Evolutionary conservation across 2,329 filamentous ascomycete species (phyloP), one percentile per base, ranked within the genome.

Genomic region (Hypoxylon sp.): DNA sequence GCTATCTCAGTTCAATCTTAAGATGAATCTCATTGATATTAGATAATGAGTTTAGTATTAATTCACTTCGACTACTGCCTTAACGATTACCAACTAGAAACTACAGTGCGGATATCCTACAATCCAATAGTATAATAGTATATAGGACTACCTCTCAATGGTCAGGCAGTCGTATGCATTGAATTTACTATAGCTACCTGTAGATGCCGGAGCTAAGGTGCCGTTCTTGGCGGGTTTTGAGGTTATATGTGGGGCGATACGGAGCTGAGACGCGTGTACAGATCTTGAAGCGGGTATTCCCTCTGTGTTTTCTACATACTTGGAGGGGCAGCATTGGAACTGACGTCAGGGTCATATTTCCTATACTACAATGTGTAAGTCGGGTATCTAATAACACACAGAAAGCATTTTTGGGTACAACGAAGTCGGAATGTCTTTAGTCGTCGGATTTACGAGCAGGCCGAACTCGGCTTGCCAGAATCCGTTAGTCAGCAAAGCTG

Each of bases 401-500:
- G 17, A 43, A 21, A 43, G 38, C n/a, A 4, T 2, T 43, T 21
- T 21, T 21, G 17, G 38, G 17, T 4, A 3, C 7, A 19, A 43
- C 38, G 19, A 21, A 21, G 34, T 34, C 36, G 25, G 28, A 53
- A 48, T 52, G 49, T 34, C 23, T 23, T 3, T 45, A 19, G 10
- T n/a, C 11, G 34, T 46, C n/a, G n/a, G 17, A 49, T 41, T 62
- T 46, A 14, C 52, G 38, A 43, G 49, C 5, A 62, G 13, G 53
- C 52, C 60, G 64, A 63, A 21, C 17, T 67, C 59, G 59, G 64
- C 61, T 59, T 28, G n/a, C 13, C n/a, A 41, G 46, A 34, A 23
- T 49, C 48, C 11, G 41, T 67, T 67, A 67, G 59, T 62, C 64
- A 67, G 53, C 60, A 34, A 7, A 57, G 51, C 51, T 61, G 36